Evolutionary conservation across 805 yeast species (phyloP), one percentile per base, ranked within the genome.

Genomic region (Isabelozyma pseudorhagii): DNA sequence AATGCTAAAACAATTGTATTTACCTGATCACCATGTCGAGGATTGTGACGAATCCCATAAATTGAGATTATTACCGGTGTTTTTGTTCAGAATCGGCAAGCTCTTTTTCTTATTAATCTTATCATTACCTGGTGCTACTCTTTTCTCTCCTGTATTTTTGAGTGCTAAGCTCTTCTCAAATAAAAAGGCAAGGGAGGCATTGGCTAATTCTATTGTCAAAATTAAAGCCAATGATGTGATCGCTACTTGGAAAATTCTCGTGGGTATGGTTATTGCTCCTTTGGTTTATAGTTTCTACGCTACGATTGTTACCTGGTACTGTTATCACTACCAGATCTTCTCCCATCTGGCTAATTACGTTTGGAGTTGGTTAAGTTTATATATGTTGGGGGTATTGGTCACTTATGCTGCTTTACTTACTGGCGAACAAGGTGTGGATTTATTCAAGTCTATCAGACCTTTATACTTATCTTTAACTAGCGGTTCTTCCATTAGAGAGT

Each of bases 221-320:
- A 85, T 94, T 52, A 84, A 84, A 61, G 99, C 96, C 14, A 86
- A 84, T 50, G 99, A 94, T 67, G 97, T 94, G 25, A 81, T 94
- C 51, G 98, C 98, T 1, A 92, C 98, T 1, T 94, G 99, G 99
- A 94, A 94, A 68, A 85, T 94, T 44, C 74, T 94, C 54, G 90
- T 93, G 39, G 84, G 92, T 34, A 80, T 94, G 80, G 96, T 93
- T 5, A 71, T 89, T 47, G 96, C 97, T 0, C 99, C 99, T 2
- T 65, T 89, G 40, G 72, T 94, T 28, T 94, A 93, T 72, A 81
- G 84, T 38, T 74, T 87, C 50, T 94, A 94, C 69, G 90, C 97
- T 0, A 64, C 80, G 3, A 54, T 87, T 13, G 85, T 89, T 17
- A 70, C 78, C 27, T 68, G 61, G 52, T 55, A 69, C 45, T 68